phyloP scores from a whole-genome alignment of 345 rosid genomes.

The Linum lewisii region DNA sequence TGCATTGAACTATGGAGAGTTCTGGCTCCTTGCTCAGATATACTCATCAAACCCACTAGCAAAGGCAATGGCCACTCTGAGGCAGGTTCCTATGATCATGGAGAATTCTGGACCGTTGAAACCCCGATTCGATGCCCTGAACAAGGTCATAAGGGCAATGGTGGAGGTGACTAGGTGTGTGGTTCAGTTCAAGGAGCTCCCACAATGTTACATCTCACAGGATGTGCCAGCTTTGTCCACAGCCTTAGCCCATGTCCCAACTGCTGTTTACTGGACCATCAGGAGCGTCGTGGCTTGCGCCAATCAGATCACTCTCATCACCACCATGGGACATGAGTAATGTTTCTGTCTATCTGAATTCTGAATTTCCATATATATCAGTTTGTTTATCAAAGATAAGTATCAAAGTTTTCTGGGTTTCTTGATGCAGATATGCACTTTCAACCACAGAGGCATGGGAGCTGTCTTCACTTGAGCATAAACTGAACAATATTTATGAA shows the following conservation, averaged over 20 bases:
- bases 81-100: not conserved
- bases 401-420: not conserved
- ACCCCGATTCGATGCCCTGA: not conserved
- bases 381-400: too few species aligned
- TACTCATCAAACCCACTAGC: not conserved
- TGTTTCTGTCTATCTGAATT: not conserved
- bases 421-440: not conserved
- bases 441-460: not conserved
- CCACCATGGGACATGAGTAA: constrained; percentile 1
- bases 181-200: constrained; percentile 4
- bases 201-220: not conserved
- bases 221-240: constrained; percentile 1
- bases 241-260: not conserved
- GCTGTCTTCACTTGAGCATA: not conserved
- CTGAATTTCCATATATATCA: not conserved
- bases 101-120: not conserved
- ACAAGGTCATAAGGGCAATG: not conserved
- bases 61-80: constrained; percentile 3
- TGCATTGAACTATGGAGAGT: constrained; percentile 1
- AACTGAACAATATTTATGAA: not conserved
- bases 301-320: not conserved
- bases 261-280: constrained; percentile 6
- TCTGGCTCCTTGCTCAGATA: constrained; percentile 6
- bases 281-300: constrained; percentile 2
- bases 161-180: not conserved